Base-by-base conservation (phyloP, 1,284 basidiomycete species). In the Cutaneotrichosporon sp. region DNA sequence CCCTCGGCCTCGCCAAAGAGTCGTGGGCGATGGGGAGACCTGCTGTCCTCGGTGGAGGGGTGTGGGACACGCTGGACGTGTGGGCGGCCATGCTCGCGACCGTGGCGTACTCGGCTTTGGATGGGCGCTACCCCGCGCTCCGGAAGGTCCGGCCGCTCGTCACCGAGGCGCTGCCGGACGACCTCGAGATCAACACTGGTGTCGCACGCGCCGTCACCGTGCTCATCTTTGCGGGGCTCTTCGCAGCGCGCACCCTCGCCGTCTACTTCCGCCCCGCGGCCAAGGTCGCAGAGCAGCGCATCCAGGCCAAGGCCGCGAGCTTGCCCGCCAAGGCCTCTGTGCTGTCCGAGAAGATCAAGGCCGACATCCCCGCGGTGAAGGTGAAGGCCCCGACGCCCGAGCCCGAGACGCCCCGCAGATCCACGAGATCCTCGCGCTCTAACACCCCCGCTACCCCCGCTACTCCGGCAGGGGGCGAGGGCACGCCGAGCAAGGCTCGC, bases 11-110 rank as follows among this genome's bases (percentile, higher is more conserved):
- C 27, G 53, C 62, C 38, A 60, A 70, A 22, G 56, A 56, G 7
- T 45, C 63, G 4, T 79, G 75, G 75, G 56, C 56, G n/a, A 45
- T 74, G 9, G 64, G 64, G 14, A 59, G 59, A 14, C 77, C 77
- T 1, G 43, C 59, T 0, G 46, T 75, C 13, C 63, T 79, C 13
- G 62, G 65, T 22, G 72, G 72, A 14, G 72, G 73, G 4, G 14
- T 67, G 1, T 52, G 70, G 22, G 64, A 55, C 25, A 77, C 74
- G 4, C 63, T 77, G 13, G 77, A 79, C 54, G 62, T 74, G 3
- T 77, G 73, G 73, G 70, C 64, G 13, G 71, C 68, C 6, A 63
- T 67, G 27, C 43, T 72, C 11, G 64, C 61, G 5, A 66, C 63
- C 0, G 10, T 72, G 1, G 43, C 73, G 4, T 75, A 75, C 56